A percentile compares a stretch with the other conserved stretches of the same genome.
Conservation (phyloP, 768 basidiomycete species). For the Thelephora ganbajun region DNA sequence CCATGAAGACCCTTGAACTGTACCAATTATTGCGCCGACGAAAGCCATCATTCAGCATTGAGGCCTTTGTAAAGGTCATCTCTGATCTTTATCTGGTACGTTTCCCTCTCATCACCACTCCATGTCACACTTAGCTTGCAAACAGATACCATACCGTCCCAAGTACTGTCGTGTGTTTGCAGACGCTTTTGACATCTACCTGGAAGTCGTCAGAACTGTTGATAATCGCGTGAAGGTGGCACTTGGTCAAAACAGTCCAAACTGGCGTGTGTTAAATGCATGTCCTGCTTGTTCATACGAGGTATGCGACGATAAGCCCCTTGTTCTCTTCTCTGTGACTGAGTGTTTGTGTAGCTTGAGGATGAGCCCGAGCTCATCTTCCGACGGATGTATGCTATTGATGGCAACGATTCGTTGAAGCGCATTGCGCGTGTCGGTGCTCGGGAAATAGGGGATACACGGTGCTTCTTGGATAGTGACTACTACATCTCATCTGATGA, state of each 20-base stretch:
- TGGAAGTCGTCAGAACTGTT: conserved; percentile 14
- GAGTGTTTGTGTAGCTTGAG: conserved; percentile 12
- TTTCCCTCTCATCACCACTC: not conserved
- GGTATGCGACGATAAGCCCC: too few species aligned
- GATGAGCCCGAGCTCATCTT: conserved; percentile 17
- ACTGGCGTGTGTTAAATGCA: conserved; percentile 21
- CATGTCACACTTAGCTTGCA: not conserved
- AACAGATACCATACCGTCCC: conserved; percentile 15
- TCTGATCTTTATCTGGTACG: conserved; percentile 9
- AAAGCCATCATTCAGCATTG: conserved; percentile 10
- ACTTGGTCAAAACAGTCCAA: conserved; percentile 14
- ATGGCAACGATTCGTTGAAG: conserved; percentile 22
- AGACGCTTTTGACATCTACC: conserved; percentile 22
- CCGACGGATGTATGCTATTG: conserved; percentile 14
- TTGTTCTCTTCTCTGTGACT: too few species aligned
- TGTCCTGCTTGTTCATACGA: conserved; percentile 25
- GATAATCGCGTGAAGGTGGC: conserved; percentile 9
- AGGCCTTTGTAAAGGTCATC: conserved; percentile 9
- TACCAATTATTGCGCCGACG: conserved; percentile 2
- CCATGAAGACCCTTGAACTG: conserved; percentile 8
- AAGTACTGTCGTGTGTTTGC: conserved; percentile 14
- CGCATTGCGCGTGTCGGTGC: conserved; percentile 12
- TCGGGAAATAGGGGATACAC: conserved; percentile 10
- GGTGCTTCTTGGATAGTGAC: conserved; percentile 10
- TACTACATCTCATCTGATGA: conserved; percentile 13